Base-by-base conservation (phyloP, 805 yeast genomes). In the Yarrowia porcina region DNA sequence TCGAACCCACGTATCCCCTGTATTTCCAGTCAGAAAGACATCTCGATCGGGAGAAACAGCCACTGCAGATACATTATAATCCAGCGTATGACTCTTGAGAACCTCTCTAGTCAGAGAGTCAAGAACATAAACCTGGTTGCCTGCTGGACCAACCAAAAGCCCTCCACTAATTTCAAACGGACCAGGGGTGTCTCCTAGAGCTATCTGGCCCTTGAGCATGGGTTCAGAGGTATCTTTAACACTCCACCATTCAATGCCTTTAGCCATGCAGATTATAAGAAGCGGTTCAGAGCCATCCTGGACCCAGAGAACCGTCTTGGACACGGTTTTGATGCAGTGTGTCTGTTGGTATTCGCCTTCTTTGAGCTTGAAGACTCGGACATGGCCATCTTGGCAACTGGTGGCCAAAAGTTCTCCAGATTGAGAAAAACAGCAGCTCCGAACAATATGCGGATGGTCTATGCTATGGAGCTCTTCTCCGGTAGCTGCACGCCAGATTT, bases 1-100 rank as follows among this genome's bases (percentile, higher is more conserved):
- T 13, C 75, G 65, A 8, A 73, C 72, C 72, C 73, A 73, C 6
- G 75, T 73, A 44, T 72, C 75, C 1, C 47, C 60, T 5, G 68
- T 30, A 38, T 67, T 64, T 2, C 74, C 75, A 1, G 75, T 72
- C 20, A 65, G 65, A 25, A 72, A 65, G 54, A 65, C 65, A 12
- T 63, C 61, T 18, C 63, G 36, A 30, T 65, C 68, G 2, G 66
- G 65, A 33, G 65, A 64, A 11, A 73, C 42, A 4, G 70, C 63
- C 21, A 67, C 72, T 1, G 73, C 67, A 9, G 72, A 69, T 12
- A 70, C 70, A 10, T 33, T 47, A 62, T 72, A 73, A 21, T 67
- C 70, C 25, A 73, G 64, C 13, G 61, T 64, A 17, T 66, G 49
- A 28, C 64, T 57, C 32, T 66, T 60, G 33, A 68, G 36, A 15